Evolutionary conservation across 768 basidiomycete species (phyloP), one percentile per base, ranked within the genome.

Genomic region (Xerocomellus intermedius): DNA sequence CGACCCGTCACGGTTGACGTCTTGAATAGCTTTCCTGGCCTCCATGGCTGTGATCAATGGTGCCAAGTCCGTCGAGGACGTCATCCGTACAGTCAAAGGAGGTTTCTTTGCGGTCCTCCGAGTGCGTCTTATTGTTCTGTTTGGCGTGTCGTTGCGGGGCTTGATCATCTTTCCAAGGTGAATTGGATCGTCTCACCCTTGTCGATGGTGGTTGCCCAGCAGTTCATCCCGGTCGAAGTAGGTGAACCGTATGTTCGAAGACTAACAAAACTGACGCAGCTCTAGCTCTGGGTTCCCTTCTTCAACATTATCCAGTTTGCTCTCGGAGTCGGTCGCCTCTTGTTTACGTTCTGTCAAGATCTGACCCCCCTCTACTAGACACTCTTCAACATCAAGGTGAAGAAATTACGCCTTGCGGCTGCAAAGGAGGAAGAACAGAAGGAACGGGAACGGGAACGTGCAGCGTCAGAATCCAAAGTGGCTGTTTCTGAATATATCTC

Each of bases 1-100:
- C 42, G 38, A 4, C 7, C 4, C 21, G 35, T 48, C 9, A 4
- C 26, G 26, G 26, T 26, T 63, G 45, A 42, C 8, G 36, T 41
- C 7, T 46, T 17, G 50, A 32, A 24, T 57, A 87, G 91, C 81
- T 5, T 91, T 83, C 70, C 78, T 95, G 32, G 77, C 87, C 0
- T 89, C 84, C 24, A 88, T 91, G 83, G 89, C 93, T 1, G 69
- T 94, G 35, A 93, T 95, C 58, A 86, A 86, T 54, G 93, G 93
- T 36, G 89, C 90, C 17, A 82, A 79, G 60, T 82, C 86, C 9
- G 58, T 80, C 8, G 78, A 83, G 36, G 85, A 87, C 24, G 75
- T 94, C 45, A 60, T 79, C 44, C 82, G 79, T 64, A 86, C 87
- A 1, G 81, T 94, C 32, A 85, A 81, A 67, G 78, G 71, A 17